Percentiles rank a stretch among this genome's conserved stretches.
These are phyloP conservation scores for Leptosphaerulina australis DNA, from an alignment of 2,329 filamentous ascomycete genomes.

Conservation along the genomic window DNA sequence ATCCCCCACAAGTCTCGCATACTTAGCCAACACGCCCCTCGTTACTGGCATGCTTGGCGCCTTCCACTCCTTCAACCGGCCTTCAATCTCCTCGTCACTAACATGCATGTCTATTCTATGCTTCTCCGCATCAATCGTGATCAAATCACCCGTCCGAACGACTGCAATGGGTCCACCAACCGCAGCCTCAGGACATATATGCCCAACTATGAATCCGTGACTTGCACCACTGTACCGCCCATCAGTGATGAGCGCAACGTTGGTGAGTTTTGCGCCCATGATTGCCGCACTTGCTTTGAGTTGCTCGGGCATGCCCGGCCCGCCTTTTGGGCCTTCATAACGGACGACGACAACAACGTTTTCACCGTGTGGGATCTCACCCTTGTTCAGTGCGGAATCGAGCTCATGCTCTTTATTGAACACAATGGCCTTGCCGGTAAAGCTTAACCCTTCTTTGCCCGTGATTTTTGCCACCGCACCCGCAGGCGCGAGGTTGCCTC, in stretches of 20 bases:
- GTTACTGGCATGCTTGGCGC: slow-evolving; percentile 74
- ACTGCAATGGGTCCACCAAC: slow-evolving; percentile 87
- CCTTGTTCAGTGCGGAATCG: slow-evolving; percentile 72
- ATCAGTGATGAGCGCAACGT: slow-evolving; percentile 90
- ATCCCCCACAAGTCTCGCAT: slow-evolving; percentile 84
- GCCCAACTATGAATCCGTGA: slow-evolving; percentile 92
- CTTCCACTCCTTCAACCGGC: slow-evolving; percentile 70
- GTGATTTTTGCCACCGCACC: slow-evolving; percentile 96
- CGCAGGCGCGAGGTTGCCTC: slow-evolving; percentile 84
- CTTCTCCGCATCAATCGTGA: slow-evolving; percentile 83
- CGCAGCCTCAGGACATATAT: slow-evolving; percentile 89
- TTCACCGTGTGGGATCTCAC: slow-evolving; percentile 73
- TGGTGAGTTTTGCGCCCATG: slow-evolving; percentile 87
- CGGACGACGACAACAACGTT: slow-evolving; percentile 89
- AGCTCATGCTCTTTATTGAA: slow-evolving; percentile 87
- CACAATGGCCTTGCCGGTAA: slow-evolving; percentile 79
- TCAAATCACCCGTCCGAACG: slow-evolving; percentile 77
- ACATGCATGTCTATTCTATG: slow-evolving; percentile 77
- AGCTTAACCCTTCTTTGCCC: slow-evolving; percentile 85
- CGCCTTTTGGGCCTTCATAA: slow-evolving; percentile 92
- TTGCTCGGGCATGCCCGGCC: slow-evolving; percentile 96
- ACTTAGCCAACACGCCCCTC: slow-evolving; percentile 87
- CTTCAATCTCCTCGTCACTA: slow-evolving; percentile 71
- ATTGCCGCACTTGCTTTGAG: slow-evolving; percentile 86
- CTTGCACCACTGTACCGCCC: slow-evolving; percentile 86